A percentile compares a stretch with the other conserved stretches of the same genome.
These are phyloP conservation scores for Kwoniella shivajii DNA, from an alignment of 1,284 basidiomycete species.

Conservation along the genomic window DNA sequence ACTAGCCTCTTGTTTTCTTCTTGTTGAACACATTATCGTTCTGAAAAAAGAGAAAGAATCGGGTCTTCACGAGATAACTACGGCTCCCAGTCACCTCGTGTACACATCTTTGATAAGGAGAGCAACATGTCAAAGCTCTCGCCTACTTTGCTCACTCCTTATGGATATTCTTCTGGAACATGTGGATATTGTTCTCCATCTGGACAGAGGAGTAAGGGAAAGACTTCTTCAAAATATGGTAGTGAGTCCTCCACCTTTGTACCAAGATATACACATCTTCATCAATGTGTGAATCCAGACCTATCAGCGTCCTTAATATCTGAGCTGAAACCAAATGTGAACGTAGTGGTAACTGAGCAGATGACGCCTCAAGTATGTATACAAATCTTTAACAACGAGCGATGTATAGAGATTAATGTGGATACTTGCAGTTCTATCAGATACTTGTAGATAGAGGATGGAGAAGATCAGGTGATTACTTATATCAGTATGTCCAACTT, in stretches of 20 bases:
- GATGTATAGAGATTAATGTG: not conserved
- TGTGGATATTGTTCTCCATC: slow-evolving; percentile 58
- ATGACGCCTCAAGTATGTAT: slow-evolving; percentile 9
- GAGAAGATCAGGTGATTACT: slow-evolving; percentile 79
- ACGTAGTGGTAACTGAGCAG: slow-evolving; percentile 13
- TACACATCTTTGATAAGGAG: too few species aligned
- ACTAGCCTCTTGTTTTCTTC: too few species aligned
- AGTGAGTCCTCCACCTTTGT: slow-evolving; percentile 31
- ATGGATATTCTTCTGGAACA: slow-evolving; percentile 46
- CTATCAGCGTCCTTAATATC: not conserved
- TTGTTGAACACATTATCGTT: too few species aligned
- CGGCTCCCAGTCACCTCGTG: too few species aligned
- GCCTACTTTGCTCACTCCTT: slow-evolving; percentile 38
- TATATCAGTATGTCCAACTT: slow-evolving; percentile 52
- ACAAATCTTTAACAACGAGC: not conserved
- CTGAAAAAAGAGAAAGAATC: too few species aligned
- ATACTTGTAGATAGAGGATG: slow-evolving; percentile 81
- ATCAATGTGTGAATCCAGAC: not conserved
- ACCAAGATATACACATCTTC: not conserved
- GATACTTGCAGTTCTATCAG: slow-evolving; percentile 52
- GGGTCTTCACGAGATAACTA: too few species aligned
- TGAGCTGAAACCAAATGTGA: not conserved
- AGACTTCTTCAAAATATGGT: slow-evolving; percentile 53
- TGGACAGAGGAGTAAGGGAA: slow-evolving; percentile 37
- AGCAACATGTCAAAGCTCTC: not conserved